Percentiles rank a stretch among this genome's conserved stretches.
Conservation (phyloP, 176 grass and related monocot species). For the Musa beccarii region DNA sequence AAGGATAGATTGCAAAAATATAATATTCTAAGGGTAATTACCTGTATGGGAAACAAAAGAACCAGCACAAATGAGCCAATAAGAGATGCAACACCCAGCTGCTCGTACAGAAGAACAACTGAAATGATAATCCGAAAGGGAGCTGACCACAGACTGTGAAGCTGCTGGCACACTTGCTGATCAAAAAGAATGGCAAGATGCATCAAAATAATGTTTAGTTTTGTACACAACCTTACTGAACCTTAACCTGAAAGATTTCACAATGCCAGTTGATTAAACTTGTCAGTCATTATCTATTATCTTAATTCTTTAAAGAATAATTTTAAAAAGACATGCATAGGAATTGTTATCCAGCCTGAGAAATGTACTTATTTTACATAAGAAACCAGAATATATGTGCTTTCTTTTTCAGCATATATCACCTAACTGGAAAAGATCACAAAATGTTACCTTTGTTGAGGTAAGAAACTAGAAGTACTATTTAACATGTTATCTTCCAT, state of each 20-base stretch:
- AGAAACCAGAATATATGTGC: not conserved
- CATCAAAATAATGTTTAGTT: not conserved
- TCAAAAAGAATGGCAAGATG: conserved; percentile 20
- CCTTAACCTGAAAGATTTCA: conserved; percentile 10
- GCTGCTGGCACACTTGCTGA: conserved; percentile 95
- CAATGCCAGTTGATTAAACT: not conserved
- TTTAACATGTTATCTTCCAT: not conserved
- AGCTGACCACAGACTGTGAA: conserved; percentile 98
- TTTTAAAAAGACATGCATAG: not conserved
- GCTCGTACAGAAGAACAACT: conserved; percentile 64
- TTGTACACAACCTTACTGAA: conserved; percentile 3
- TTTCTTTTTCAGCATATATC: not conserved
- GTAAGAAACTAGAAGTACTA: not conserved
- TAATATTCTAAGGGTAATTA: conserved; percentile 23
- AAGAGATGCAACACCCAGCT: conserved; percentile 80
- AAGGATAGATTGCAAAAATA: not conserved
- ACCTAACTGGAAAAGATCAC: not conserved
- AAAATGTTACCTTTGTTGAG: not conserved
- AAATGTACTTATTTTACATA: not conserved
- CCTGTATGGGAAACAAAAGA: conserved; percentile 89
- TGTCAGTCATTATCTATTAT: not conserved
- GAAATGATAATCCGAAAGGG: conserved; percentile 92
- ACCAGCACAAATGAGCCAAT: conserved; percentile 70
- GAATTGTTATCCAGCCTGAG: not conserved
- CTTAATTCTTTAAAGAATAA: not conserved